A percentile compares a stretch with the other conserved stretches of the same genome.
Conservation (phyloP, 768 basidiomycete species). For the Galerina sulciceps region DNA sequence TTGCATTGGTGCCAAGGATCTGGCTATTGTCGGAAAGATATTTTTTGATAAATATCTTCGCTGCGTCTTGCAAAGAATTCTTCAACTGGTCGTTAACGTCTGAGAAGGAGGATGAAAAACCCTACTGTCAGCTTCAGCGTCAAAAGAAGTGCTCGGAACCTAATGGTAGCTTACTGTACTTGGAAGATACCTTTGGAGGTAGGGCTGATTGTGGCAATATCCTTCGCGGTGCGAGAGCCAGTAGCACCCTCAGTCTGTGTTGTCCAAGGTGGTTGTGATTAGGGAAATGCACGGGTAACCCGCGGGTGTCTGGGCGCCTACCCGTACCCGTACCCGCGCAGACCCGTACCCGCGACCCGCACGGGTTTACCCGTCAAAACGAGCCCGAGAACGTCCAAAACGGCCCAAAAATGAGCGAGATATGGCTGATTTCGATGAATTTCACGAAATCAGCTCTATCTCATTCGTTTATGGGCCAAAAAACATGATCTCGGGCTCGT, state of each 20-base stretch:
- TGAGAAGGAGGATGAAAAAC: conserved; percentile 86
- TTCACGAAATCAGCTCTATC: too few species aligned
- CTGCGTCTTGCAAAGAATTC: conserved; percentile 97
- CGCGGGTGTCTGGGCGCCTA: too few species aligned
- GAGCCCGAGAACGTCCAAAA: too few species aligned
- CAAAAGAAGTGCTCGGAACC: conserved; percentile 58
- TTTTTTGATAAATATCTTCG: conserved; percentile 83
- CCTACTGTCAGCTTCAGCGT: conserved; percentile 75
- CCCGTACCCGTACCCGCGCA: too few species aligned
- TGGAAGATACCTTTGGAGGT: conserved; percentile 8
- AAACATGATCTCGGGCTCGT: too few species aligned
- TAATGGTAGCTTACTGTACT: conserved; percentile 9
- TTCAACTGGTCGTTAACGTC: conserved; percentile 92
- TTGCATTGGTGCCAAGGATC: conserved; percentile 41
- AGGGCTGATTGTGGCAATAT: conserved; percentile 1
- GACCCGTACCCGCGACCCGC: too few species aligned
- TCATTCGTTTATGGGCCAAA: too few species aligned
- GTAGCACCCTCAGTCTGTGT: conserved; percentile 43
- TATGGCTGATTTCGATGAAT: too few species aligned
- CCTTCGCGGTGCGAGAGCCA: conserved; percentile 9
- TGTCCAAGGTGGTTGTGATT: conserved; percentile 45
- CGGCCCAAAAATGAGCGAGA: too few species aligned
- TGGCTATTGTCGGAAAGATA: conserved; percentile 72
- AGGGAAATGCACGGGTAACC: too few species aligned
- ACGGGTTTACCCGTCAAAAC: too few species aligned